Evolutionary conservation across 805 yeast species (phyloP).

Genomic region (Candida sonorensis): DNA sequence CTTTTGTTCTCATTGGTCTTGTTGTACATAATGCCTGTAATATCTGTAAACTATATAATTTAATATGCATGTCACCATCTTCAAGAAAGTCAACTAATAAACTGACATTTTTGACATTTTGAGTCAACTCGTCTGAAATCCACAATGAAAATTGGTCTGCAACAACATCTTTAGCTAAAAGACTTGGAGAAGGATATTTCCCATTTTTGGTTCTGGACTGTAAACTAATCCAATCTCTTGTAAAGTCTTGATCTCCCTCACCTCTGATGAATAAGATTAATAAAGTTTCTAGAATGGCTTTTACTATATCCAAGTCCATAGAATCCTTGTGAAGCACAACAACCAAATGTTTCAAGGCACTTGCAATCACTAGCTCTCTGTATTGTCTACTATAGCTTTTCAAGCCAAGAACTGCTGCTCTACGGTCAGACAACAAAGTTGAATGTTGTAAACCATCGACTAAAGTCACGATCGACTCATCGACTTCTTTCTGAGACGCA

Average conservation of each 20-base stretch:
- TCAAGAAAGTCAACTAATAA: constrained; percentile 41
- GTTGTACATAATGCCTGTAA: constrained; percentile 77
- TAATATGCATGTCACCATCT: constrained; percentile 60
- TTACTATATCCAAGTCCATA: constrained; percentile 61
- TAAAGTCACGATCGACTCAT: constrained; percentile 80
- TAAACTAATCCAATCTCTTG: constrained; percentile 65
- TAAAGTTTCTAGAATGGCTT: constrained; percentile 80
- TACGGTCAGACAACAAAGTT: constrained; percentile 70
- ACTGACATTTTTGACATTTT: constrained; percentile 42
- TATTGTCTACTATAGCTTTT: constrained; percentile 85
- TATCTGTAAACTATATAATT: constrained; percentile 76
- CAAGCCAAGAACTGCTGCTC: constrained; percentile 85
- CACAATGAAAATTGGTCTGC: constrained; percentile 87
- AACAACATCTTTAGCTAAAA: constrained; percentile 43
- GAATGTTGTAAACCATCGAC: constrained; percentile 86
- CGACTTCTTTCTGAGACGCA: constrained; percentile 36
- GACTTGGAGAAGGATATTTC: constrained; percentile 68
- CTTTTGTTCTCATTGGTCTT: constrained; percentile 68
- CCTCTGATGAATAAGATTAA: constrained; percentile 71
- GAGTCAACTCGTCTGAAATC: constrained; percentile 91
- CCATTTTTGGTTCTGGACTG: constrained; percentile 71
- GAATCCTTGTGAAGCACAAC: constrained; percentile 56
- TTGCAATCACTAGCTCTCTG: constrained; percentile 84
- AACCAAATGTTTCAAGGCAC: constrained; percentile 72
- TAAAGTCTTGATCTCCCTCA: constrained; percentile 51